phyloP scores from a whole-genome alignment of 2,329 filamentous ascomycete genomes.

The Fusarium sp. region DNA sequence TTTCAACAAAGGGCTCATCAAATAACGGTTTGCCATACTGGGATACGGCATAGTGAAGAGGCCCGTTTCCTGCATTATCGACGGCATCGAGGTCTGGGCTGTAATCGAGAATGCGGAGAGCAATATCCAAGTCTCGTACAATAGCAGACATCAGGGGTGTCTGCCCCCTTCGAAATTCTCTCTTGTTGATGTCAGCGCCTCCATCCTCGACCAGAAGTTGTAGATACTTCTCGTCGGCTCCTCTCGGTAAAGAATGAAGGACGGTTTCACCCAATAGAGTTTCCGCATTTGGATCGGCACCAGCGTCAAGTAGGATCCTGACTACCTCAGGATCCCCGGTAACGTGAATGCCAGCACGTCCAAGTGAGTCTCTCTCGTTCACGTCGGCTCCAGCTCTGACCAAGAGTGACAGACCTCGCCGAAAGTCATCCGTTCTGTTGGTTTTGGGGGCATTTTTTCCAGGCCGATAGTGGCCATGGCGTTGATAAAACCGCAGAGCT shows the following conservation, averaged over 20 bases:
- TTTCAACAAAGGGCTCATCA: neutral
- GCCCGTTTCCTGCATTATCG: conserved; percentile 36
- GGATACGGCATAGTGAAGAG: conserved; percentile 30
- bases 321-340: conserved; percentile 12
- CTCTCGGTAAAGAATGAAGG: conserved; percentile 31
- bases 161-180: conserved; percentile 15
- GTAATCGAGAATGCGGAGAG: conserved; percentile 31
- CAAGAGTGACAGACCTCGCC: conserved; percentile 32
- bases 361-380: conserved; percentile 26
- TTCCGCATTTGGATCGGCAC: conserved; percentile 37
- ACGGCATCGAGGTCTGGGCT: conserved; percentile 24
- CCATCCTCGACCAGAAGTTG: conserved; percentile 40
- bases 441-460: neutral
- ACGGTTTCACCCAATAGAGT: conserved; percentile 17
- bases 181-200: conserved; percentile 40
- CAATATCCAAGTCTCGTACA: neutral
- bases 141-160: conserved; percentile 37
- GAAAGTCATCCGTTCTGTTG: neutral
- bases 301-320: conserved; percentile 36
- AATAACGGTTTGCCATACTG: neutral
- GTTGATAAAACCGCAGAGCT: neutral
- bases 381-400: conserved; percentile 40
- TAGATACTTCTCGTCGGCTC: conserved; percentile 12
- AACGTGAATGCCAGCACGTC: conserved; percentile 34
- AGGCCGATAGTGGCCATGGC: neutral